These are phyloP conservation scores for Austroboletus eburneus DNA, from an alignment of 768 basidiomycete genomes.

Conservation along the genomic window DNA sequence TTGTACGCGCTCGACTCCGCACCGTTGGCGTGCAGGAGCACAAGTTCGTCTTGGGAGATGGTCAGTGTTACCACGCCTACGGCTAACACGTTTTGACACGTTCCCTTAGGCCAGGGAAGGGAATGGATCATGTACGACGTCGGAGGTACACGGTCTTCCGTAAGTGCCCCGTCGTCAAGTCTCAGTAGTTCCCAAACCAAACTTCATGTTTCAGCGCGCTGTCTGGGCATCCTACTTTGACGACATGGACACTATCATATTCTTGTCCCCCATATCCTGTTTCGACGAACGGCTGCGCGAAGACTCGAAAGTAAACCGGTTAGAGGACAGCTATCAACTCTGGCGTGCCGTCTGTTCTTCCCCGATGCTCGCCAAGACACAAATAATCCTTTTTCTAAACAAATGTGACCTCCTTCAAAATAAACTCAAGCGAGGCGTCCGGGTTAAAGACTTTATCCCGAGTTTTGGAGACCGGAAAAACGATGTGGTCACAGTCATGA, in stretches of 20 bases:
- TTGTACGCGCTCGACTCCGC: slow-evolving; percentile 72
- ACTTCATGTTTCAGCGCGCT: slow-evolving; percentile 44
- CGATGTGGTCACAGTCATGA: slow-evolving; percentile 61
- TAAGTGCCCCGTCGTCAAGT: slow-evolving; percentile 26
- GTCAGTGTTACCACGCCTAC: slow-evolving; percentile 34
- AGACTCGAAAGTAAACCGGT: slow-evolving; percentile 61
- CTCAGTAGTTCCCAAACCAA: slow-evolving; percentile 1
- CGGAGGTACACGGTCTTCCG: slow-evolving; percentile 68
- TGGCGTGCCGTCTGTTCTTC: slow-evolving; percentile 74
- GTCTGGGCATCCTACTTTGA: slow-evolving; percentile 84
- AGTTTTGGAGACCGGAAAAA: slow-evolving; percentile 74
- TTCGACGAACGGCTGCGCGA: slow-evolving; percentile 80
- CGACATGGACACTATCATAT: slow-evolving; percentile 80
- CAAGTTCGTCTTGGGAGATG: slow-evolving; percentile 58
- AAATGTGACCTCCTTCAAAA: slow-evolving; percentile 71
- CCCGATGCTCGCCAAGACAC: slow-evolving; percentile 56
- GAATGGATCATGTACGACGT: slow-evolving; percentile 85
- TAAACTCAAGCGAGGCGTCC: slow-evolving; percentile 64
- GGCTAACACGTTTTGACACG: neutral
- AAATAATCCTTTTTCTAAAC: slow-evolving; percentile 53
- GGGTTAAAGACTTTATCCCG: slow-evolving; percentile 64
- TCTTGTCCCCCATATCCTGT: slow-evolving; percentile 68
- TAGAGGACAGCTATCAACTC: slow-evolving; percentile 73
- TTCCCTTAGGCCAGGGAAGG: slow-evolving; percentile 47
- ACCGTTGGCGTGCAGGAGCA: slow-evolving; percentile 80